A percentile compares a stretch with the other conserved stretches of the same genome.
Conservation (phyloP, 192 early-diverging fungal species). For the Phycomyces nitens region DNA sequence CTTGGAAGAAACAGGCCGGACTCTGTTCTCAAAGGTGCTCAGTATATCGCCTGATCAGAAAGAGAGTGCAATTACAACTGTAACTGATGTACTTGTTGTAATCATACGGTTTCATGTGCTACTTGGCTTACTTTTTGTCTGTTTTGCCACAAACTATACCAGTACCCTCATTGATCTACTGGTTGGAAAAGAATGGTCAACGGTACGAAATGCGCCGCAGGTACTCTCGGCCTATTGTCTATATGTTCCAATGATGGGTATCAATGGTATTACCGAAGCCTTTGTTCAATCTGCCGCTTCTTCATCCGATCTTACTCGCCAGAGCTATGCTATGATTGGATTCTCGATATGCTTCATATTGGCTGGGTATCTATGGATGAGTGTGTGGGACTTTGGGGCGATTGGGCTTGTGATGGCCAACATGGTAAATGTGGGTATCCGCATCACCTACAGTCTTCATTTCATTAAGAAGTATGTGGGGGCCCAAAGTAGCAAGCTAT, state of each 20-base stretch:
- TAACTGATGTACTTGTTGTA: slow-evolving; percentile 26
- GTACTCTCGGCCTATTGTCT: slow-evolving; percentile 78
- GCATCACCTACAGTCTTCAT: slow-evolving; percentile 68
- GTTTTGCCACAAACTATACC: slow-evolving; percentile 84
- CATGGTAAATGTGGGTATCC: slow-evolving; percentile 74
- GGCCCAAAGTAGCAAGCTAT: slow-evolving; percentile 26
- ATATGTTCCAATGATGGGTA: slow-evolving; percentile 91
- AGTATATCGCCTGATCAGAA: slow-evolving; percentile 4
- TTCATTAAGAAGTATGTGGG: slow-evolving; percentile 64
- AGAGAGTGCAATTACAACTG: neutral
- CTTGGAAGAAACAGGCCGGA: slow-evolving; percentile 86
- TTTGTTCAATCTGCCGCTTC: slow-evolving; percentile 87
- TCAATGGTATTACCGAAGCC: slow-evolving; percentile 94
- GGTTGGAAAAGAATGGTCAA: slow-evolving; percentile 54
- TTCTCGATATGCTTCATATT: slow-evolving; percentile 70
- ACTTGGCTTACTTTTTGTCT: slow-evolving; percentile 70
- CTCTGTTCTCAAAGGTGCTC: slow-evolving; percentile 75
- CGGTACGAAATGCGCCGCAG: slow-evolving; percentile 41
- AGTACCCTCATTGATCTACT: slow-evolving; percentile 61
- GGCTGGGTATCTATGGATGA: slow-evolving; percentile 59
- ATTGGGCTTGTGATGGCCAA: slow-evolving; percentile 84
- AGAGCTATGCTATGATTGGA: slow-evolving; percentile 72
- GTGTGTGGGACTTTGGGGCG: slow-evolving; percentile 57
- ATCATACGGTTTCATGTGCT: slow-evolving; percentile 66
- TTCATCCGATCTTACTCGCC: slow-evolving; percentile 49